Evolutionary conservation across 768 basidiomycete genomes (phyloP), one percentile per base, ranked within the genome.

Genomic region (Phaeotremella fagi): DNA sequence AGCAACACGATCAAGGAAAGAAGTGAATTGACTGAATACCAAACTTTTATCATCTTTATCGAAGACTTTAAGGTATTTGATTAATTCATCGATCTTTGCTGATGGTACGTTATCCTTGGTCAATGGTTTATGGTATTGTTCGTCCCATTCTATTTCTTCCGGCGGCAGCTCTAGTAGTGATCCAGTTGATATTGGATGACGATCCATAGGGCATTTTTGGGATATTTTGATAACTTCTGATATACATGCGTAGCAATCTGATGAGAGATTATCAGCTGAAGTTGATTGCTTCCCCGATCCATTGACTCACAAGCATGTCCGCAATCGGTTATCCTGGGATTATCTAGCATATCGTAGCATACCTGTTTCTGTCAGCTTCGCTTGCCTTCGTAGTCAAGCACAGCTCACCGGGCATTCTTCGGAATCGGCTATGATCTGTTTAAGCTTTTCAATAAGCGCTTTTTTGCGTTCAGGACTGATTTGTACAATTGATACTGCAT

Each of bases 21-120:
- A 81, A 3, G 88, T 92, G 64, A 90, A 92, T 63, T 92, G 90
- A 2, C 87, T 89, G 68, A 92, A 92, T 1, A 92, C 88, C 2
- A 92, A 76, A 2, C 85, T 85, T 72, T 92, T 92, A 57, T 89
- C 86, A 1, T 78, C 80, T 3, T 62, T 55, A 0, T 86, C 86
- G 4, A 82, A 86, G 12, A 90, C 72, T 55, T 80, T 77, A 37
- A 92, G 78, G 37, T 90, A 79, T 48, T 86, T 81, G 20, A 89
- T 70, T 15, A 92, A 77, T 62, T 90, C 88, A 47, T 87, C 85
- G 47, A 90, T 86, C 75, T 92, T 92, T 11, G 87, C 87, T 20
- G 90, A 90, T 36, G 61, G 56, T 48, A 63, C 31, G 5, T 16
- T 6, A 6, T 26, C 24, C 29, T 11, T 3, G 12, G 24, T 53